Base-by-base conservation (phyloP, 306 rosid species). In the Dicorynia guianensis region DNA sequence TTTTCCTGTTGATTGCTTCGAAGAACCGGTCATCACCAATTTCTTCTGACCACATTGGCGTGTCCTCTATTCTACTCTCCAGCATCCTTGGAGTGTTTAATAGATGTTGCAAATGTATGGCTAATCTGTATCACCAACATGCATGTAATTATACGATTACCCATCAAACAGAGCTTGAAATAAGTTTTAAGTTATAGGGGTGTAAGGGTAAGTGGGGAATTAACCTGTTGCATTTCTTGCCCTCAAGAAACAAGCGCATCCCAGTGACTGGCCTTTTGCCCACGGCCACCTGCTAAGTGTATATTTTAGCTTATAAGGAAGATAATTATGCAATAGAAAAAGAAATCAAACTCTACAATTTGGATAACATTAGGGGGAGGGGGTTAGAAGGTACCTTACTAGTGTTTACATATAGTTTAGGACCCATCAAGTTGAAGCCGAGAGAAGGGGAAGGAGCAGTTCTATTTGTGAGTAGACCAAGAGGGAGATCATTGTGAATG, bases 211-310 rank as follows among this genome's bases (percentile, higher is more conserved):
- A 34, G 20, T 49, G n/a, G 11, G 60, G 39, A 59, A 69, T 36
- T 38, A 70, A 91, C 98, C 93, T 91, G 87, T 92, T 92, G 83
- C 88, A 81, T 87, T 87, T 92, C 86, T 85, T 90, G 81, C 99
- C 98, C 85, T 95, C 99, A 30, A 95, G 97, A 81, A 86, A 89
- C 76, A 95, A 85, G n/a, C 98, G 85, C 90, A 95, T 82, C 25
- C 99, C 97, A 5, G 93, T 95, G 55, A 95, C 82, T 9, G 99
- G 99, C 59, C 82, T 87, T 62, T 76, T 81, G 13, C 86, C 96
- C 30, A 84, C 89, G 30, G 69, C 76, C 34, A 95, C 97, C 96
- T 89, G 81, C 34, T 34, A 44, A 70, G 42, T 15, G 34, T 25
- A 67, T 13, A 36, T 11, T 44, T 11, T 67, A 25, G 13, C 5